These are phyloP conservation scores for Penicillium brasilianum DNA, from an alignment of 2,329 filamentous ascomycete genomes.

Conservation along the genomic window DNA sequence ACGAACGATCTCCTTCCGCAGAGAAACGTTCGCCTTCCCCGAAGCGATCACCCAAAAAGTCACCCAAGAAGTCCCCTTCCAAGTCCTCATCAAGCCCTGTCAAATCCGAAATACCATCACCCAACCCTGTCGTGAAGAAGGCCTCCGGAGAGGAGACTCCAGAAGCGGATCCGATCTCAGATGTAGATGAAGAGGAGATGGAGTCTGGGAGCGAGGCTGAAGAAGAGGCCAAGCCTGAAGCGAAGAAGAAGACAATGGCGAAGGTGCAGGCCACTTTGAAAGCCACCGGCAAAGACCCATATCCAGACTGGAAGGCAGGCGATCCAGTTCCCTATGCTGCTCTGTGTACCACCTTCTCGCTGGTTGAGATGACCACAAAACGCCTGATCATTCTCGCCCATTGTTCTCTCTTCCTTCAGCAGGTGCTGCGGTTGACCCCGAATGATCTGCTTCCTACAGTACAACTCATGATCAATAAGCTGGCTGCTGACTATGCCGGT, in stretches of 20 bases:
- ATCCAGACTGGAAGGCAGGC: slow-evolving; percentile 91
- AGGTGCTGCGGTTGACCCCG: slow-evolving; percentile 91
- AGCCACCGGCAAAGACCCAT: slow-evolving; percentile 74
- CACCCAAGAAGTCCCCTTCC: slow-evolving; percentile 21
- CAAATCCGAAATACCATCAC: slow-evolving; percentile 30
- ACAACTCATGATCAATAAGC: slow-evolving; percentile 95
- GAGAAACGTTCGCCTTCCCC: slow-evolving; percentile 43
- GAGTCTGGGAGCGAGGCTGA: slow-evolving; percentile 58
- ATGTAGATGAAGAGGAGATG: slow-evolving; percentile 44
- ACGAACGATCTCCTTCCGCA: slow-evolving; percentile 42
- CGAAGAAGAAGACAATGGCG: slow-evolving; percentile 75
- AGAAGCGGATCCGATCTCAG: slow-evolving; percentile 38
- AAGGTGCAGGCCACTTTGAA: slow-evolving; percentile 79
- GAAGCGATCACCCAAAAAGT: slow-evolving; percentile 31
- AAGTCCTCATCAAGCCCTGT: slow-evolving; percentile 5
- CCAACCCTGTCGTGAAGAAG: slow-evolving; percentile 37
- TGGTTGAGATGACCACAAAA: slow-evolving; percentile 94
- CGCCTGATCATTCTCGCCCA: slow-evolving; percentile 85
- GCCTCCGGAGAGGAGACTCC: slow-evolving; percentile 55
- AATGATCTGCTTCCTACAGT: slow-evolving; percentile 86
- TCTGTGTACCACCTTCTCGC: slow-evolving; percentile 90
- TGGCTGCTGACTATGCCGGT: slow-evolving; percentile 93
- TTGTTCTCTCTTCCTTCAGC: slow-evolving; percentile 86
- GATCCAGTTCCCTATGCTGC: slow-evolving; percentile 92
- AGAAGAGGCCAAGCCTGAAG: slow-evolving; percentile 69